phyloP scores from a whole-genome alignment of 352 stramenopile genomes.

The Phytophthora fragariaefolia region DNA sequence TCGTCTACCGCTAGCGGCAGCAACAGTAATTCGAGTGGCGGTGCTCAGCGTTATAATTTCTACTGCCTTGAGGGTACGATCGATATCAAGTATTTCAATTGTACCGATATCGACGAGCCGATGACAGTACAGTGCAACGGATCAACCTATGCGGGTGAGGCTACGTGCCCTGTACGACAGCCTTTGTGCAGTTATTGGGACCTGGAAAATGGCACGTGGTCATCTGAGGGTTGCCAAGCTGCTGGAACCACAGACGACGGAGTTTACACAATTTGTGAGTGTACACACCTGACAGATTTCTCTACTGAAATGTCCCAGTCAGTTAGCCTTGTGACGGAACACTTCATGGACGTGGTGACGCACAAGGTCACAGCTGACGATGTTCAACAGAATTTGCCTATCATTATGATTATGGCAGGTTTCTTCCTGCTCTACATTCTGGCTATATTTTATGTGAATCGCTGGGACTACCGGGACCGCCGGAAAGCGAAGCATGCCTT shows the following conservation, averaged over 20 bases:
- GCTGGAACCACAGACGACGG: constrained; percentile 63
- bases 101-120: constrained; percentile 41
- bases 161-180: constrained; percentile 55
- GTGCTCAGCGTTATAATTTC: constrained; percentile 44
- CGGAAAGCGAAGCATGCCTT: constrained; percentile 44
- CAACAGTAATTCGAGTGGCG: constrained; percentile 12
- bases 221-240: constrained; percentile 58
- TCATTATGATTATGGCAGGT: constrained; percentile 55
- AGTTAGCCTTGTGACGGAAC: constrained; percentile 54
- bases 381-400: constrained; percentile 60
- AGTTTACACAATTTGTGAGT: constrained; percentile 79
- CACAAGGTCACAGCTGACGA: constrained; percentile 64
- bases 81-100: constrained; percentile 67
- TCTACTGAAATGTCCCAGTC: constrained; percentile 70
- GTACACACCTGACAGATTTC: constrained; percentile 79
- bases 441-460: constrained; percentile 63
- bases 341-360: constrained; percentile 68
- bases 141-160: constrained; percentile 51
- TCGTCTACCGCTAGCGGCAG: constrained; percentile 4
- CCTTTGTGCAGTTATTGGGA: constrained; percentile 76
- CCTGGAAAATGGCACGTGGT: constrained; percentile 48
- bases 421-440: constrained; percentile 68
- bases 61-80: constrained; percentile 53
- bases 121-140: constrained; percentile 62
- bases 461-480: constrained; percentile 62